A percentile compares a stretch with the other conserved stretches of the same genome.
phyloP scores from a whole-genome alignment of 2,329 filamentous ascomycete genomes.

The Trichoderma pleuroti region DNA sequence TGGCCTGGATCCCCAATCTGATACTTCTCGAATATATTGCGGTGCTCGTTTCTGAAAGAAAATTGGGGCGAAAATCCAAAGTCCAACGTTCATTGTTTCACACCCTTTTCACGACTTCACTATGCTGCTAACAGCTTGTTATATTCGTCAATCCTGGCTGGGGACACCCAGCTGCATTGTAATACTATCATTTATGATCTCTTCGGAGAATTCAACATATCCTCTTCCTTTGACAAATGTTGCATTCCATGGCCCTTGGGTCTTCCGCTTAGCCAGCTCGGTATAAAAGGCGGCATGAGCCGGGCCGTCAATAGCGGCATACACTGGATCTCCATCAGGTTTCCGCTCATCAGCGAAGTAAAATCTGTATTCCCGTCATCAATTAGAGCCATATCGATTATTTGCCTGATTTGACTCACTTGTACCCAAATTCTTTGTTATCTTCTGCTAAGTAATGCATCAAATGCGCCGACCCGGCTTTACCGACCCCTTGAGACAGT shows the following conservation, averaged over 20 bases:
- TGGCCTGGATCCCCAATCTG: neutral
- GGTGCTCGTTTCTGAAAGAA: neutral
- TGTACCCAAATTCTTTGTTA: neutral
- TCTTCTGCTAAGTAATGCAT: slow-evolving; percentile 29
- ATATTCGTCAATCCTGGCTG: neutral
- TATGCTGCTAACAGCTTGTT: neutral
- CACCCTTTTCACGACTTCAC: neutral
- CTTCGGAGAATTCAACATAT: neutral
- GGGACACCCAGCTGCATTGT: neutral
- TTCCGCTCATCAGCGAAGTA: slow-evolving; percentile 49
- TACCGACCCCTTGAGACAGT: slow-evolving; percentile 39
- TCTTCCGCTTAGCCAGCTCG: neutral
- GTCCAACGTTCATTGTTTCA: neutral
- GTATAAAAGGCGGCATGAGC: slow-evolving; percentile 37
- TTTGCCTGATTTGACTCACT: neutral
- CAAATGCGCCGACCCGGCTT: slow-evolving; percentile 35
- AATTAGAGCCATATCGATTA: neutral
- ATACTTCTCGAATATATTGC: neutral
- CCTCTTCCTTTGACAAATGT: neutral
- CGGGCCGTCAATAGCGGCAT: slow-evolving; percentile 34
- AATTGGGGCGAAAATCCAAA: neutral
- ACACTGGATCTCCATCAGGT: slow-evolving; percentile 20
- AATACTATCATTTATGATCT: neutral
- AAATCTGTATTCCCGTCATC: slow-evolving; percentile 35
- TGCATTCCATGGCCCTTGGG: slow-evolving; percentile 1